Base-by-base conservation (phyloP, 2,329 filamentous ascomycete genomes). In the Colletotrichum destructivum region DNA sequence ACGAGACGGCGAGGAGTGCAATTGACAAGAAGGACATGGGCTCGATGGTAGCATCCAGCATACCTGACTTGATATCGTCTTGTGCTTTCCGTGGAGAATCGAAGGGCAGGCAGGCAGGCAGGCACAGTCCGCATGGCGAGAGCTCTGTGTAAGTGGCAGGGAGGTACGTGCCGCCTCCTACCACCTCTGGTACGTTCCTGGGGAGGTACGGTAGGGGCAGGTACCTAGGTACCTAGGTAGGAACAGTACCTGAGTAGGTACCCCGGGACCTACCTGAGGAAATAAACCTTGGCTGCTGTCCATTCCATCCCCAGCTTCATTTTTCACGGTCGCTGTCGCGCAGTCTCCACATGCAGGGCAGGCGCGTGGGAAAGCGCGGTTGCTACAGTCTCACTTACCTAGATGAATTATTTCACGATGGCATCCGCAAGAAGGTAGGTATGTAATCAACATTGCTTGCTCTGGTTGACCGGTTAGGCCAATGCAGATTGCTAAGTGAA, bases 401-500 rank as follows among this genome's bases (percentile, higher is more conserved):
- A 16, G 35, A 31, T 23, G 16, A 47, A 21, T 31, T 35, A 40
- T 38, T 49, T n/a, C 51, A 38, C 9, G 35, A 38, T 38, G 35
- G 9, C 9, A 38, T 38, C 52, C 13, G 52, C n/a, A n/a, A 40
- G 35, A 12, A 16, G 18, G 52, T 31, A 52, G 2, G 13, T 54
- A n/a, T 9, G 47, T 51, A 56, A 13, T 21, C 11, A 56, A 11
- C 18, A 56, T 9, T 40, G 59, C 26, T 40, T n/a, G 47, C 59
- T n/a, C 16, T 26, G 42, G 44, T 46, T 11, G 55, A 61, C 67
- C 67, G 62, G 67, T 61, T 62, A 54, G 55, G 12, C 31, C 7
- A 40, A 47, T 60, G 67, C 67, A 66, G 67, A 38, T 38, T n/a
- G 67, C 47, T 47, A 61, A 60, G 55, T 55, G 38, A 66, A 52